These are phyloP conservation scores for Aegle marmelos DNA, from an alignment of 345 rosid species.

Conservation along the genomic window DNA sequence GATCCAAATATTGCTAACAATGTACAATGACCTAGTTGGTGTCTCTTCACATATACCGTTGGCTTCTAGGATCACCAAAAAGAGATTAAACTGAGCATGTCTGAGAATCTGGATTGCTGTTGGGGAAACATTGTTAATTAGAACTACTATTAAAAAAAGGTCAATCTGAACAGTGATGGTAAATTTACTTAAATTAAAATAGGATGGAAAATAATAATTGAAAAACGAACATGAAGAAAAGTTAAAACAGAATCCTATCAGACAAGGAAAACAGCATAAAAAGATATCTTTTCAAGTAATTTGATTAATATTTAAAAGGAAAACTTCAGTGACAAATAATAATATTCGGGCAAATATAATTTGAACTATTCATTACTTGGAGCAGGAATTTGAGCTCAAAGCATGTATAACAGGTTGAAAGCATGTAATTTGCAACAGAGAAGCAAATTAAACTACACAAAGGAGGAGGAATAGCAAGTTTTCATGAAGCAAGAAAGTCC, in stretches of 20 bases:
- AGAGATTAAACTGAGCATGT: constrained; percentile 1
- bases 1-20: constrained; percentile 20
- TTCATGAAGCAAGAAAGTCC: not conserved
- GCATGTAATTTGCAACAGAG: not conserved
- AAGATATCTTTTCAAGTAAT: not conserved
- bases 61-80: constrained; percentile 24
- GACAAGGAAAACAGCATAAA: not conserved
- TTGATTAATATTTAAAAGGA: not conserved
- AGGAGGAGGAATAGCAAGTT: not conserved
- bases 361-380: not conserved
- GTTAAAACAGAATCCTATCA: not conserved
- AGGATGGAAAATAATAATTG: not conserved
- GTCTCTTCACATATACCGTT: constrained; percentile 22
- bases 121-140: not conserved
- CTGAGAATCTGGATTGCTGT: constrained; percentile 2
- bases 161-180: not conserved
- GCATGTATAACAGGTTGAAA: not conserved
- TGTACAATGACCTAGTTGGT: constrained; percentile 12
- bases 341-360: not conserved
- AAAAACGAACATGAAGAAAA: not conserved
- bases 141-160: not conserved
- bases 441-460: constrained; percentile 5
- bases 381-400: not conserved
- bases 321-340: not conserved
- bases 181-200: not conserved